These are phyloP conservation scores for Cercophora sp. DNA, from an alignment of 495 filamentous ascomycete genomes.

Conservation along the genomic window DNA sequence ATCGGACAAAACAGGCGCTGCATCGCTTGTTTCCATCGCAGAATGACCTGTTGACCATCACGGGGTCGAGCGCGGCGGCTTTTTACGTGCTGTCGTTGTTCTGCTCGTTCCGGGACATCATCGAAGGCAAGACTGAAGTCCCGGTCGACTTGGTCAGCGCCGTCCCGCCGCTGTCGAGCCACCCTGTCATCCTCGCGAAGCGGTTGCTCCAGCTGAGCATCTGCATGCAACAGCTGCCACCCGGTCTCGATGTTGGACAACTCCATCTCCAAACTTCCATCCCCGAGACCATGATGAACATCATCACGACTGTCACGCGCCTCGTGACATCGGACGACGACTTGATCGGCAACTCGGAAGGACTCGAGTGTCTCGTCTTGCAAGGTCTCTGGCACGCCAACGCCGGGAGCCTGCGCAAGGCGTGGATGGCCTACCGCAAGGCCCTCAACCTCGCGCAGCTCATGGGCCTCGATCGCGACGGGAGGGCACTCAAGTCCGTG, in stretches of 20 bases:
- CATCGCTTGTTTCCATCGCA: slow-evolving; percentile 38
- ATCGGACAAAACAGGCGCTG: slow-evolving; percentile 28
- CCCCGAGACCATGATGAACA: slow-evolving; percentile 27
- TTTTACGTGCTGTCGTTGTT: slow-evolving; percentile 32
- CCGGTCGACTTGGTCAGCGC: slow-evolving; percentile 23
- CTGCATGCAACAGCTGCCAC: slow-evolving; percentile 45
- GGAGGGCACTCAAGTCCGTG: slow-evolving; percentile 29
- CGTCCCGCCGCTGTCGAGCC: slow-evolving; percentile 32
- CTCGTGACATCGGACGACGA: slow-evolving; percentile 49
- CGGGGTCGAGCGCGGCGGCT: slow-evolving; percentile 21
- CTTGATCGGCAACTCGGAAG: slow-evolving; percentile 43
- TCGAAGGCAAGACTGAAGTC: slow-evolving; percentile 22
- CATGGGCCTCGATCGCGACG: slow-evolving; percentile 37
- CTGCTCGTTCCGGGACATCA: slow-evolving; percentile 19
- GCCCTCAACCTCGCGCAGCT: slow-evolving; percentile 42
- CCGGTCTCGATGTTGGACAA: slow-evolving; percentile 19
- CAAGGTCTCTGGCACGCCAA: slow-evolving; percentile 39
- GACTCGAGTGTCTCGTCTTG: slow-evolving; percentile 38
- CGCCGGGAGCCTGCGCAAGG: slow-evolving; percentile 42
- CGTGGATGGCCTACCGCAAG: slow-evolving; percentile 41
- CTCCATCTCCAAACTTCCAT: slow-evolving; percentile 32
- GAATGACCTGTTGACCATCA: slow-evolving; percentile 34
- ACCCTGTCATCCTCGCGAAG: slow-evolving; percentile 44
- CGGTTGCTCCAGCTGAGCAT: slow-evolving; percentile 44
- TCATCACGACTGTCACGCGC: slow-evolving; percentile 34